Evolutionary conservation across 2,329 filamentous ascomycete species (phyloP).

Genomic region (Hyphodiscus sp.): DNA sequence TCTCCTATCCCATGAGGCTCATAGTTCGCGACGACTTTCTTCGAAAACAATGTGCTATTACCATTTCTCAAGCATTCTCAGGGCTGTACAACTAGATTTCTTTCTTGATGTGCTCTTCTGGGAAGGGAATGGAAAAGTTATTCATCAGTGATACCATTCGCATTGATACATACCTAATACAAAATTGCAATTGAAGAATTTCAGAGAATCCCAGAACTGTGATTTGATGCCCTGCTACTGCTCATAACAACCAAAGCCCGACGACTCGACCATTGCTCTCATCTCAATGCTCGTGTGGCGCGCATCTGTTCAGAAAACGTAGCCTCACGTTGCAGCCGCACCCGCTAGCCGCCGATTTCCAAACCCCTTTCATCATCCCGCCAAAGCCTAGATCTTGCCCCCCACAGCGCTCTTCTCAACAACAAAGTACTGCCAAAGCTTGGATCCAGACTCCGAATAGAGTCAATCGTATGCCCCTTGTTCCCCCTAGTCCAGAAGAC

Average conservation of each 20-base stretch:
- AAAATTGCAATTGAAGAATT: conserved; percentile 8
- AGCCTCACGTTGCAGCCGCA: conserved; percentile 6
- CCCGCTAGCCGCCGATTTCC: conserved; percentile 3
- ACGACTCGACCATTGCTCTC: neutral
- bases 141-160: conserved; percentile 24
- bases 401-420: neutral
- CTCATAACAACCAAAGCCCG: neutral
- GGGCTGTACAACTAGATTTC: conserved; percentile 33
- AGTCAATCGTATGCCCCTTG: neutral
- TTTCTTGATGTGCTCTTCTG: conserved; percentile 28
- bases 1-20: conserved; percentile 20
- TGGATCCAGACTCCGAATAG: neutral
- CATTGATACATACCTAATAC: conserved; percentile 9
- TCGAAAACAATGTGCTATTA: conserved; percentile 32
- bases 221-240: neutral
- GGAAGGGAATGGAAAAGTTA: conserved; percentile 30
- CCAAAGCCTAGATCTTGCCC: neutral
- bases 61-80: conserved; percentile 32
- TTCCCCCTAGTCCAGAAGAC: neutral
- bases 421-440: neutral
- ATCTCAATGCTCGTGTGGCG: conserved; percentile 3
- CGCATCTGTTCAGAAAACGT: neutral
- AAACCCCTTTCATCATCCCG: conserved; percentile 9
- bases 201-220: neutral
- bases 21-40: conserved; percentile 31